Evolutionary conservation across 2,329 filamentous ascomycete genomes (phyloP), one percentile per base, ranked within the genome.

Genomic region (Fusarium nelsonii): DNA sequence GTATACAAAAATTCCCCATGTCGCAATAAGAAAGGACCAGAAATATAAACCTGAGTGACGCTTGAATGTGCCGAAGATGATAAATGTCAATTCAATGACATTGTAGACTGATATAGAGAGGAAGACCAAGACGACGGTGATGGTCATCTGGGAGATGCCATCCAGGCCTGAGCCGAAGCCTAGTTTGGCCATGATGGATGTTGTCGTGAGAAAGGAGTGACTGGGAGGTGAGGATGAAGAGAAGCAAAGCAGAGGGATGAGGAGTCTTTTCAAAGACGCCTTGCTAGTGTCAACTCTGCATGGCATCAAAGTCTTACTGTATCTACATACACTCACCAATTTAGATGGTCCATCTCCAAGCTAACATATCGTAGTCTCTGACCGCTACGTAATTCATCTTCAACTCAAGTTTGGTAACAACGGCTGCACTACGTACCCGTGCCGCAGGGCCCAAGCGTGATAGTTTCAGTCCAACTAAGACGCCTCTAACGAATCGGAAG

Each of bases 41-140:
- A 81, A 81, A 65, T 81, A 81, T 2, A 80, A 70, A 3, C 80
- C 78, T 2, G 65, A 46, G 33, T 76, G 76, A 3, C 74, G 69
- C 53, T 78, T 78, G 57, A 81, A 81, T 53, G 77, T 79, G 16
- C 72, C 64, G 30, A 75, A 74, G 59, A 81, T 78, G 68, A 80
- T 78, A 45, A 78, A 75, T 26, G 65, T 75, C 9, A 81, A 70
- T 54, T 81, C 79, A 45, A 78, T 52, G 45, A 76, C 75, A 53
- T 81, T 81, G 76, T 78, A 80, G 20, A 78, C 58, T 20, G 77
- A 67, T 46, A 79, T 70, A 43, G 74, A 64, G 11, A 77, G 56
- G 55, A 80, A 78, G 51, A 75, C 76, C 30, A 76, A 59, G 58
- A 78, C 70, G 43, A 75, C 68, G 36, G 64, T 74, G 37, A 70